These are phyloP conservation scores for Zasmidium citrigriseum DNA, from an alignment of 2,329 filamentous ascomycete species.

Conservation along the genomic window DNA sequence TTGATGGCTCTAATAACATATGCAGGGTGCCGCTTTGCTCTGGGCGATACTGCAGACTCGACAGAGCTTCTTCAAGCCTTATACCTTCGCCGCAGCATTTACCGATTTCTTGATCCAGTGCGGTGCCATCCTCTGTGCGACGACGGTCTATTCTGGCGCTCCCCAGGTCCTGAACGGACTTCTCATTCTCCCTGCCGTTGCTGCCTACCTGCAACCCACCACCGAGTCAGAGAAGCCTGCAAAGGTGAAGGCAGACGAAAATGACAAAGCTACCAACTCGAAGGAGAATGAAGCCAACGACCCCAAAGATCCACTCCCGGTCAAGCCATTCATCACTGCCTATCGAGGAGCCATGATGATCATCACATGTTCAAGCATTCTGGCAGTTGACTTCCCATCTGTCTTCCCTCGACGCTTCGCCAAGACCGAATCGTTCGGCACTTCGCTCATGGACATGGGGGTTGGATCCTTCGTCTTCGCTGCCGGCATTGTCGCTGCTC, in stretches of 20 bases:
- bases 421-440: slow-evolving; percentile 99
- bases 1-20: slow-evolving; percentile 25
- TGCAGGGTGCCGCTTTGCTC: slow-evolving; percentile 74
- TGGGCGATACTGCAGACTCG: slow-evolving; percentile 89
- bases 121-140: slow-evolving; percentile 76
- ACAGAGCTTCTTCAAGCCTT: slow-evolving; percentile 78
- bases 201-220: slow-evolving; percentile 46
- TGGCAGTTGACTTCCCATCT: slow-evolving; percentile 87
- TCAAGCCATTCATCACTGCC: slow-evolving; percentile 88
- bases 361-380: slow-evolving; percentile 82
- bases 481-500: slow-evolving; percentile 84
- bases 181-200: slow-evolving; percentile 68
- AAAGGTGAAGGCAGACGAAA: slow-evolving; percentile 22
- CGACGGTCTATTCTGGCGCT: slow-evolving; percentile 77
- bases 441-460: slow-evolving; percentile 97
- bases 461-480: slow-evolving; percentile 98
- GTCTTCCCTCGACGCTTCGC: slow-evolving; percentile 93
- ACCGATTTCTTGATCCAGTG: slow-evolving; percentile 90
- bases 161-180: slow-evolving; percentile 75
- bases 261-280: slow-evolving; percentile 21
- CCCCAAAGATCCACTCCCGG: slow-evolving; percentile 60
- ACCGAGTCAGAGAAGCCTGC: slow-evolving; percentile 35
- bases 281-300: slow-evolving; percentile 23
- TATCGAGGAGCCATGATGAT: slow-evolving; percentile 93
- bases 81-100: slow-evolving; percentile 65